Percentiles rank a stretch among this genome's conserved stretches.
These are phyloP conservation scores for Luzula sylvatica DNA, from an alignment of 176 grass and related monocot species.

Conservation along the genomic window DNA sequence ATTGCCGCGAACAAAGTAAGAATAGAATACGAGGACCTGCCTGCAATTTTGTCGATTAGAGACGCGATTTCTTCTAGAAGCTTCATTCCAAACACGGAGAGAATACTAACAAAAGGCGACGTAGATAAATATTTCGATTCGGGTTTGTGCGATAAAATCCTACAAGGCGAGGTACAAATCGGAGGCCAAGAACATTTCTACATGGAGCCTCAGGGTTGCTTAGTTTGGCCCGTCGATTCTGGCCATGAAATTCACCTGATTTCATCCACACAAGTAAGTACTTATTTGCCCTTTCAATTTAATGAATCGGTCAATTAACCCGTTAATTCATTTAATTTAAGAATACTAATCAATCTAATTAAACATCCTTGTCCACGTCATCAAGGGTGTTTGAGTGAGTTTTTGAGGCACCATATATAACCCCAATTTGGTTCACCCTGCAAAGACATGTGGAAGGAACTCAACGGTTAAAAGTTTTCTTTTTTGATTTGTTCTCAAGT, in stretches of 20 bases:
- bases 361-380: no score
- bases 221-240: slow-evolving; percentile 86
- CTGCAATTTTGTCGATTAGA: slow-evolving; percentile 73
- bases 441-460: no score
- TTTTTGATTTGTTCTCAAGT: no score
- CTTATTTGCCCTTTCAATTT: no score
- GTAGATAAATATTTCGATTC: slow-evolving; percentile 63
- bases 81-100: slow-evolving; percentile 74
- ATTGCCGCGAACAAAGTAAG: slow-evolving; percentile 62
- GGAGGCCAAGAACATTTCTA: slow-evolving; percentile 98
- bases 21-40: slow-evolving; percentile 70
- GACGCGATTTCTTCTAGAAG: slow-evolving; percentile 59
- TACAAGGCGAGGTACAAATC: slow-evolving; percentile 63
- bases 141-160: slow-evolving; percentile 46
- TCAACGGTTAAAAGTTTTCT: no score
- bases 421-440: no score
- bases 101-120: slow-evolving; percentile 62
- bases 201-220: slow-evolving; percentile 76
- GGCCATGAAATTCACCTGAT: slow-evolving; percentile 99
- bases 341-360: no score
- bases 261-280: slow-evolving; percentile 88
- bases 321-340: no score
- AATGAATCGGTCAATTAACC: no score
- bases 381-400: no score
- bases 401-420: no score